Conservation (phyloP, 2,329 filamentous ascomycete species). For the Fusarium buxicola region DNA sequence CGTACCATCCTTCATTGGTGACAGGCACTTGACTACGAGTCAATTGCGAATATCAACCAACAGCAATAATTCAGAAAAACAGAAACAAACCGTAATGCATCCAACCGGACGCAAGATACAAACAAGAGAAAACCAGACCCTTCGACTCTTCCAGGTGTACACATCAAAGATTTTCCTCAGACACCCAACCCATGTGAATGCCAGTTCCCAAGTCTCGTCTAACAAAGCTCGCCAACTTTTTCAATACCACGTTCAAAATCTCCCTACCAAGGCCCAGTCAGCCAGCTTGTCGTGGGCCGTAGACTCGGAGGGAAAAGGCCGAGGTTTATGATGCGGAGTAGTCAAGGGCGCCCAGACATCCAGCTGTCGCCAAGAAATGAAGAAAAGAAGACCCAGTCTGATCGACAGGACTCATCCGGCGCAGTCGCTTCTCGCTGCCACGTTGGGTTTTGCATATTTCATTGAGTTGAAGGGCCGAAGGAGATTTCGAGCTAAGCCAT, state of each 20-base stretch:
- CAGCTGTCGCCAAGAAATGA: slow-evolving; percentile 5
- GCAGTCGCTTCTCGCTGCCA: neutral
- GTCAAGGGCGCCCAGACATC: slow-evolving; percentile 6
- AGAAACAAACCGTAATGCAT: slow-evolving; percentile 3
- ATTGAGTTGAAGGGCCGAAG: neutral
- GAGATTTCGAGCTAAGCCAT: neutral
- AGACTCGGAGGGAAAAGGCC: neutral
- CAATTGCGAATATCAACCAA: slow-evolving; percentile 11
- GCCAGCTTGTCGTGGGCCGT: slow-evolving; percentile 4
- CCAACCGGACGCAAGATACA: neutral
- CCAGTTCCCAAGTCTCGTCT: slow-evolving; percentile 36
- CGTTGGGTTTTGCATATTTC: neutral
- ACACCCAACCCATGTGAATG: slow-evolving; percentile 32
- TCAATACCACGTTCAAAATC: neutral
- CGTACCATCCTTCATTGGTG: slow-evolving; percentile 24
- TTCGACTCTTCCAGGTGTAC: slow-evolving; percentile 17
- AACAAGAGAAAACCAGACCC: slow-evolving; percentile 8
- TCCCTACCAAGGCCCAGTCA: slow-evolving; percentile 13
- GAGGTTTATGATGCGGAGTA: slow-evolving; percentile 1
- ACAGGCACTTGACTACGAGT: slow-evolving; percentile 3
- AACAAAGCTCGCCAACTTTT: slow-evolving; percentile 25
- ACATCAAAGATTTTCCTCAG: slow-evolving; percentile 13
- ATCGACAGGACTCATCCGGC: neutral
- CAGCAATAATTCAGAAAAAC: slow-evolving; percentile 16
- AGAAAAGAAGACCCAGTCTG: neutral